A percentile compares a stretch with the other conserved stretches of the same genome.
Conservation (phyloP, 768 basidiomycete species). For the Leccinum variicolor region DNA sequence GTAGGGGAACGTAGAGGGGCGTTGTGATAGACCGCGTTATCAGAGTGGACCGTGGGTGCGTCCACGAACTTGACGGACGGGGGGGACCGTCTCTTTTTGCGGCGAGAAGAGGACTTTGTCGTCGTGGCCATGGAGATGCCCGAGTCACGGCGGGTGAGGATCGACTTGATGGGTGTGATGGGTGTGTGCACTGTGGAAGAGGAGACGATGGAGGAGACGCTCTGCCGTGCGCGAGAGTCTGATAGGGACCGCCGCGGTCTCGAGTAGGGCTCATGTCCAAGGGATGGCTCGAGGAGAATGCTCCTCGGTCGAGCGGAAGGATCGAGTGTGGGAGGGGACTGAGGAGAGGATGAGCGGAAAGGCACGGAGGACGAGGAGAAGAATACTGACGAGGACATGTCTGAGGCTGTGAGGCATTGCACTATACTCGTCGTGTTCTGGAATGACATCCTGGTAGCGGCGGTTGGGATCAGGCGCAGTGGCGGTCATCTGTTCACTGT, state of each 20-base stretch:
- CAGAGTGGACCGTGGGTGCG: conserved; percentile 57
- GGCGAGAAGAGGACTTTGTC: conserved; percentile 19
- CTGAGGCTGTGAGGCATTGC: conserved; percentile 30
- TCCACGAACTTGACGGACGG: conserved; percentile 70
- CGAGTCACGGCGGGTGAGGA: conserved; percentile 50
- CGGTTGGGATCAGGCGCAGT: conserved; percentile 19
- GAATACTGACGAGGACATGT: conserved; percentile 26
- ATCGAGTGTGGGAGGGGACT: conserved; percentile 25
- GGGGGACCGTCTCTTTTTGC: conserved; percentile 31
- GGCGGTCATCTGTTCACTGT: conserved; percentile 14
- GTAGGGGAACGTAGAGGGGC: conserved; percentile 12
- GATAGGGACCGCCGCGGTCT: conserved; percentile 18
- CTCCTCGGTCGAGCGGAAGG: conserved; percentile 19
- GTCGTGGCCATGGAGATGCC: conserved; percentile 43
- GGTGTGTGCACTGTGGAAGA: conserved; percentile 29
- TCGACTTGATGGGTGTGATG: conserved; percentile 44
- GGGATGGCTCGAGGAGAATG: conserved; percentile 25
- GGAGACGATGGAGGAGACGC: conserved; percentile 39
- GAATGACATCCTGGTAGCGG: conserved; percentile 25
- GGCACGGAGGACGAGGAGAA: conserved; percentile 2
- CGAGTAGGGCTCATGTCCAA: conserved; percentile 15
- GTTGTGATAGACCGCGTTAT: conserved; percentile 11
- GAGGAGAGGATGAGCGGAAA: conserved; percentile 2
- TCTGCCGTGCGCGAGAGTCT: conserved; percentile 30
- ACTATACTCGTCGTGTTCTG: conserved; percentile 27